phyloP scores from a whole-genome alignment of 805 yeast species.

The Pichia cephalocereana region DNA sequence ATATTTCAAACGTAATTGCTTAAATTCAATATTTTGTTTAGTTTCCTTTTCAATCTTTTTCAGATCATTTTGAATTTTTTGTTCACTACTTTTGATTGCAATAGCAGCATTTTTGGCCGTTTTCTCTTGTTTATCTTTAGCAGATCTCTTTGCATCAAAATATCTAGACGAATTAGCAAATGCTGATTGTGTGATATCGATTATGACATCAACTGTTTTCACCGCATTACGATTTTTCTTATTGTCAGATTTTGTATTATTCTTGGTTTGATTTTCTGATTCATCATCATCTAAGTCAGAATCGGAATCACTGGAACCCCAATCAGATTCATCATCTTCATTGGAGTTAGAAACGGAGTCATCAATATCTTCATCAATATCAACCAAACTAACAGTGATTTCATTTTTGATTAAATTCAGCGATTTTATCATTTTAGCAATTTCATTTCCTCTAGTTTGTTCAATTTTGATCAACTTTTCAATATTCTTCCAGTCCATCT shows the following conservation, averaged over 20 bases:
- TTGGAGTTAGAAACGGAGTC: conserved; percentile 24
- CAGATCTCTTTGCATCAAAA: conserved; percentile 67
- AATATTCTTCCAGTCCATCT: conserved; percentile 91
- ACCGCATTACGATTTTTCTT: conserved; percentile 8
- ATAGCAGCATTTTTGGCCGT: conserved; percentile 68
- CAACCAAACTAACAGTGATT: conserved; percentile 48
- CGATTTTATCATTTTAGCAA: conserved; percentile 61
- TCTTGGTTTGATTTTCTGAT: neutral
- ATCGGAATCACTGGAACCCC: too few species aligned
- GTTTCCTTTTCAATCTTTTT: conserved; percentile 53
- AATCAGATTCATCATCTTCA: neutral
- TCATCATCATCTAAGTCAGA: neutral
- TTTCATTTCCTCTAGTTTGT: conserved; percentile 50
- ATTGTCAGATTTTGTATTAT: neutral
- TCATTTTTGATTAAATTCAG: conserved; percentile 62
- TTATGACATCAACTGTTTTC: conserved; percentile 40
- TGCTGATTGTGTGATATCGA: conserved; percentile 66
- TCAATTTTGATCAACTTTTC: conserved; percentile 67
- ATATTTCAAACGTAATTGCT: conserved; percentile 57
- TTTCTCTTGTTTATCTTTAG: conserved; percentile 67
- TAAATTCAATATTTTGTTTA: conserved; percentile 36
- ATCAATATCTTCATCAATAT: conserved; percentile 29
- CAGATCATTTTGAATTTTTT: conserved; percentile 64
- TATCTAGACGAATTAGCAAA: conserved; percentile 83
- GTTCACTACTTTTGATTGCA: conserved; percentile 79